Evolutionary conservation across 2,329 filamentous ascomycete species (phyloP), one percentile per base, ranked within the genome.

Genomic region (Coleophoma cylindrospora): DNA sequence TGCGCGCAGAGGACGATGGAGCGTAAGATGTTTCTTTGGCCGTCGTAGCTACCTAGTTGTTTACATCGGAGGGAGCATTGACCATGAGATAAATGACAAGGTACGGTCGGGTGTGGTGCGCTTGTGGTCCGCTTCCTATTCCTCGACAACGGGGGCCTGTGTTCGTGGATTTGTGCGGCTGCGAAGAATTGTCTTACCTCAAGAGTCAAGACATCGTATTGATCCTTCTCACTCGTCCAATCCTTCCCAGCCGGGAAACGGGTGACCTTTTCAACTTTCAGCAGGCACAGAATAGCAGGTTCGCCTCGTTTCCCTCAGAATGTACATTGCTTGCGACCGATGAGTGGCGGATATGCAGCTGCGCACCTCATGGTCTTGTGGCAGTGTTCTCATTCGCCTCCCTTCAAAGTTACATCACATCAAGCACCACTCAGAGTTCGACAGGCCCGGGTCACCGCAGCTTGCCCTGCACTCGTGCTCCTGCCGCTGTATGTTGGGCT

Each of bases 341-440:
- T 17, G 15, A n/a, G 38, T 17, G 38, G 15, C 14, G 17, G 22
- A 22, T 17, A 21, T 17, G 40, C 40, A 22, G 41, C n/a, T 27
- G 32, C 27, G 41, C 41, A 44, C 12, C 41, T 44, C 41, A 44
- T 48, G 48, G 43, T 46, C 38, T 44, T 38, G 54, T 53, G 51
- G 54, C 54, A 50, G 51, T 50, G 41, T 47, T 34, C n/a, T 19
- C 12, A 33, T 44, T 45, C 32, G n/a, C 45, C 33, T 34, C 49
- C 43, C 27, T 27, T 27, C 27, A 27, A 27, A 27, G 27, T 27
- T 27, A 27, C 27, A 27, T 27, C 27, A 27, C 27, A 27, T 27
- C 27, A 27, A 27, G 27, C 27, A 27, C 27, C 27, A 27, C 27
- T 27, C 27, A 27, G 27, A 27, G 27, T 27, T 27, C 27, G 27